Evolutionary conservation across 805 yeast species (phyloP), one percentile per base, ranked within the genome.

Genomic region (Scheffersomyces stipitis): DNA sequence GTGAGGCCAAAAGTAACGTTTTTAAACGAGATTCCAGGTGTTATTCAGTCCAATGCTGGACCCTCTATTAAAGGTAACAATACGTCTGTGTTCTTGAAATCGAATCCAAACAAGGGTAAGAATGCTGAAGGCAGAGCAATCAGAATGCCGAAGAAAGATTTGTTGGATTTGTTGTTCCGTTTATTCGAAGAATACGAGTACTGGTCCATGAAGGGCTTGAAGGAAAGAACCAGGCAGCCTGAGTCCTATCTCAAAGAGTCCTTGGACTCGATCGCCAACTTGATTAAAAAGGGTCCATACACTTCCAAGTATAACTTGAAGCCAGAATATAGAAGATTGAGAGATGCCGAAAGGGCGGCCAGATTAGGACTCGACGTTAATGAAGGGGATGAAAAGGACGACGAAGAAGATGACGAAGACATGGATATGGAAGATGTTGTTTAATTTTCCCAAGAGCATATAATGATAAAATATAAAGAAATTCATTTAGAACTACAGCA

Each of bases 201-300:
- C 62, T 93, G 99, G 99, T 81, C 93, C 8, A 74, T 93, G 73
- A 89, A 89, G 63, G 96, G 96, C 27, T 71, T 93, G 44, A 84
- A 88, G 54, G 99, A 93, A 58, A 78, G 96, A 49, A 89, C 97
- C 2, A 82, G 83, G 52, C 99, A 93, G 69, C 99, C 99, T 1
- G 99, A 93, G 58, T 83, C 83, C 15, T 95, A 86, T 59, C 70
- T 93, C 45, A 88, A 90, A 56, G 96, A 90, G 57, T 86, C 93
- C 40, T 69, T 93, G 33, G 99, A 91, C 43, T 79, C 84, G 32
- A 87, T 93, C 54, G 98, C 98, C 1, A 75, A 78, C 22, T 73
- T 93, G 55, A 90, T 86, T 51, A 89, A 91, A 59, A 88, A 88
- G 58, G 99, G 99, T 12, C 96, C 99, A 1, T 91, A 91, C 58